Evolutionary conservation across 768 basidiomycete genomes (phyloP).

Genomic region (Rhodotorula taiwanensis): DNA sequence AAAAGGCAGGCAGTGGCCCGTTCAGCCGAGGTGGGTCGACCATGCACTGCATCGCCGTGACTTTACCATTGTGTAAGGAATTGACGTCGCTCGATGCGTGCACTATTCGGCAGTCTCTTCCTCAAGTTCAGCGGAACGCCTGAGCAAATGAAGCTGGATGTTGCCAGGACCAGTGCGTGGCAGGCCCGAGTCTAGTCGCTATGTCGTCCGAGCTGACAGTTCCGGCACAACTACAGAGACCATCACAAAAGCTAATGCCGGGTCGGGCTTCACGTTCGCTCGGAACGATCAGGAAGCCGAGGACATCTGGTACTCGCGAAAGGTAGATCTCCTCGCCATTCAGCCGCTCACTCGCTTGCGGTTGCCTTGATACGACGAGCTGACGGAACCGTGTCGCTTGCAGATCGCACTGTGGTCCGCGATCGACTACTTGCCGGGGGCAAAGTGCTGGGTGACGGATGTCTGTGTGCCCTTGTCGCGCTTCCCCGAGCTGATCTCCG

Average conservation of each 20-base stretch:
- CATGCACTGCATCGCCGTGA: neutral
- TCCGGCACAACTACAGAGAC: conserved; percentile 22
- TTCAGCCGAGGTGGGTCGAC: conserved; percentile 44
- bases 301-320: conserved; percentile 59
- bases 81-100: no score
- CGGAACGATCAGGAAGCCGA: conserved; percentile 77
- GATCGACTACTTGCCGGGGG: conserved; percentile 15
- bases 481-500: conserved; percentile 49
- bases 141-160: conserved; percentile 55
- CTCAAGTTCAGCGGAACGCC: conserved; percentile 86
- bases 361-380: no score
- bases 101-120: conserved; percentile 63
- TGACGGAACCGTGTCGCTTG: neutral
- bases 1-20: conserved; percentile 22
- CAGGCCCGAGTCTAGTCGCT: no score
- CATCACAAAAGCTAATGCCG: conserved; percentile 63
- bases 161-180: conserved; percentile 30
- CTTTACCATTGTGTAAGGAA: no score
- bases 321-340: conserved; percentile 3
- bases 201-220: no score
- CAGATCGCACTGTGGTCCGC: conserved; percentile 36
- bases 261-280: conserved; percentile 69
- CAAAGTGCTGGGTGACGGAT: conserved; percentile 50
- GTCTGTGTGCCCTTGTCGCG: conserved; percentile 35
- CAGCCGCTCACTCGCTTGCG: neutral